Evolutionary conservation across 257 asterid genomes (phyloP).

Genomic region (Ballota nigra): DNA sequence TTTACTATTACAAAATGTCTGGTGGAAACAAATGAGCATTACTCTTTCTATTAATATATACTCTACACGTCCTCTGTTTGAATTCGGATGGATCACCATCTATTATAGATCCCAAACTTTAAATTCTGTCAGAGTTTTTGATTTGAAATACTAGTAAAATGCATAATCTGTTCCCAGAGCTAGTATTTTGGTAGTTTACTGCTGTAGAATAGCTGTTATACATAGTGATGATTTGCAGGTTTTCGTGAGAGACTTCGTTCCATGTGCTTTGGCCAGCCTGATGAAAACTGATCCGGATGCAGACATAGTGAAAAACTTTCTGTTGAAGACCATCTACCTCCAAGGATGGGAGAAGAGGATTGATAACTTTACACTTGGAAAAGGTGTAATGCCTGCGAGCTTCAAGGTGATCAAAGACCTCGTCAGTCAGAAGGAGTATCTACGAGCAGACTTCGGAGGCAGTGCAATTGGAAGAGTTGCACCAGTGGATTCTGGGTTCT

Average conservation of each 20-base stretch:
- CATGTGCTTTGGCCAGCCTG: slow-evolving; percentile 57
- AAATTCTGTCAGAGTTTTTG: not conserved
- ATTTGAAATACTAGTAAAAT: not conserved
- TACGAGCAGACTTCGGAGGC: slow-evolving; percentile 62
- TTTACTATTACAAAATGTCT: not conserved
- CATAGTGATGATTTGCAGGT: slow-evolving; percentile 35
- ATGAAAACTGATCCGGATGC: slow-evolving; percentile 46
- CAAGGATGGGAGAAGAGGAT: slow-evolving; percentile 66
- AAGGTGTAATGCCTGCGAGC: slow-evolving; percentile 70
- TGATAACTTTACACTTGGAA: slow-evolving; percentile 56
- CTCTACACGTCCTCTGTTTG: not conserved
- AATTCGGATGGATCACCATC: not conserved
- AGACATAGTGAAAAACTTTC: slow-evolving; percentile 55
- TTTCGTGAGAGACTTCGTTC: slow-evolving; percentile 62
- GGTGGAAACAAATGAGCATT: not conserved
- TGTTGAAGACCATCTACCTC: slow-evolving; percentile 57
- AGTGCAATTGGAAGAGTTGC: slow-evolving; percentile 67
- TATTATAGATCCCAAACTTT: not conserved
- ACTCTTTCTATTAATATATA: not conserved
- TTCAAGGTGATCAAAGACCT: slow-evolving; percentile 47
- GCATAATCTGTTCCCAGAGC: not conserved
- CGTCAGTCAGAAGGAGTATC: slow-evolving; percentile 38
- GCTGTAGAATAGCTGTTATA: not conserved
- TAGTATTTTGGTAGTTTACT: slow-evolving; percentile 2
- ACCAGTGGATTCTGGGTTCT: slow-evolving; percentile 63